These are phyloP conservation scores for Coprinopsis sp. DNA, from an alignment of 768 basidiomycete species.

Conservation along the genomic window DNA sequence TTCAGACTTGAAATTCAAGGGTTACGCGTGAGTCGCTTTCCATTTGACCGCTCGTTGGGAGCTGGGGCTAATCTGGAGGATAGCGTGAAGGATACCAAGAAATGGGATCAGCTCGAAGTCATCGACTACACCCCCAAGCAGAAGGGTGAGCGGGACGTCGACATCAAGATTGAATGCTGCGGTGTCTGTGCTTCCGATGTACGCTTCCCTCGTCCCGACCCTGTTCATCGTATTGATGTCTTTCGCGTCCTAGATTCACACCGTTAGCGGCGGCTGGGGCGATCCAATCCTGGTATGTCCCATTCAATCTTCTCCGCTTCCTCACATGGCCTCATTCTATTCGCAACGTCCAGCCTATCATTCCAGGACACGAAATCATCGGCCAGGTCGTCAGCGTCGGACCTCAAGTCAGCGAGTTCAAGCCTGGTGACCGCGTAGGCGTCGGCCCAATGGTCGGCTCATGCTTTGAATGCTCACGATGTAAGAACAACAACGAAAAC, in stretches of 20 bases:
- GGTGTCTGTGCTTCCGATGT: constrained; percentile 54
- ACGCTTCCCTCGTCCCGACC: constrained; percentile 9
- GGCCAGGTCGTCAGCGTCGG: constrained; percentile 52
- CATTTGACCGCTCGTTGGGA: too few species aligned
- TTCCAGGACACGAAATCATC: constrained; percentile 52
- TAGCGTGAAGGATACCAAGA: constrained; percentile 29
- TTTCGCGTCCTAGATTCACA: constrained; percentile 34
- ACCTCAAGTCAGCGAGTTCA: constrained; percentile 47
- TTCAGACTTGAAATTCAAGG: too few species aligned
- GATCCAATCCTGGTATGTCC: too few species aligned
- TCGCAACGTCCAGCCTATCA: constrained; percentile 24
- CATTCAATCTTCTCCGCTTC: too few species aligned
- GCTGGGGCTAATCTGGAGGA: too few species aligned
- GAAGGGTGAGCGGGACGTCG: constrained; percentile 49
- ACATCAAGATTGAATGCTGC: constrained; percentile 47
- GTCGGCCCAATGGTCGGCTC: constrained; percentile 41
- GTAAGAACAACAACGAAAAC: constrained; percentile 50
- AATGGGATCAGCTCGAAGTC: constrained; percentile 39
- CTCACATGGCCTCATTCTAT: too few species aligned
- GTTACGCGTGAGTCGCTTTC: too few species aligned
- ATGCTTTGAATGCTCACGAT: constrained; percentile 44
- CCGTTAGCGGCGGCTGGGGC: constrained; percentile 34
- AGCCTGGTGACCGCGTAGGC: constrained; percentile 54
- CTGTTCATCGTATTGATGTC: too few species aligned
- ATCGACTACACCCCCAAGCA: constrained; percentile 50